Conservation (phyloP, 1,139 yeast genomes). For the Blastobotrys aristatus region DNA sequence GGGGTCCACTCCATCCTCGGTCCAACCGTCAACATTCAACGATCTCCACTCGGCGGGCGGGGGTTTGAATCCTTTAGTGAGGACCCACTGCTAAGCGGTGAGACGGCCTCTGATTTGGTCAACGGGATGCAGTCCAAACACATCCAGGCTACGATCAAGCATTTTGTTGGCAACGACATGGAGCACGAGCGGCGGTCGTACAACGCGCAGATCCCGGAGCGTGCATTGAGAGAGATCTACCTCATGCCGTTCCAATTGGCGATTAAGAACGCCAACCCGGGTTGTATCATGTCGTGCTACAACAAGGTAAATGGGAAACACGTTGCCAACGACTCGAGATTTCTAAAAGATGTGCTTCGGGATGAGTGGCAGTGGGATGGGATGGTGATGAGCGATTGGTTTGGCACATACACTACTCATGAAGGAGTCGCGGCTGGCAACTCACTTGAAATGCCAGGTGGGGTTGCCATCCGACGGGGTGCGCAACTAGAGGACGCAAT, state of each 20-base stretch:
- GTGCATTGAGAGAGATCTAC: slow-evolving; percentile 59
- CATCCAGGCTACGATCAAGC: slow-evolving; percentile 55
- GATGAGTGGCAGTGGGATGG: slow-evolving; percentile 57
- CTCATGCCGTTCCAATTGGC: slow-evolving; percentile 60
- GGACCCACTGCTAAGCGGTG: slow-evolving; percentile 55
- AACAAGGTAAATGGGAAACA: slow-evolving; percentile 57
- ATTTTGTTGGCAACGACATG: slow-evolving; percentile 56
- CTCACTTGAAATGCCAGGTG: slow-evolving; percentile 65
- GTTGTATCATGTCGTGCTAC: slow-evolving; percentile 54
- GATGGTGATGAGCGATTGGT: slow-evolving; percentile 58
- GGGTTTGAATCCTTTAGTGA: slow-evolving; percentile 60
- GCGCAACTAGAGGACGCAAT: slow-evolving; percentile 29
- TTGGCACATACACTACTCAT: slow-evolving; percentile 49
- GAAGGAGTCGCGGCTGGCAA: slow-evolving; percentile 51
- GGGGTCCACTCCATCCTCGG: slow-evolving; percentile 49
- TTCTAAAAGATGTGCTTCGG: slow-evolving; percentile 45
- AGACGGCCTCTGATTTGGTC: slow-evolving; percentile 45
- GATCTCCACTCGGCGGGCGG: slow-evolving; percentile 62
- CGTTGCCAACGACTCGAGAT: slow-evolving; percentile 43
- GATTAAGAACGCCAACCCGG: slow-evolving; percentile 46
- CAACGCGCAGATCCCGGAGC: slow-evolving; percentile 46
- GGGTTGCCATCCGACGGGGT: slow-evolving; percentile 48
- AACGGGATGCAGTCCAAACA: slow-evolving; percentile 51
- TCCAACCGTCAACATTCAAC: slow-evolving; percentile 52
- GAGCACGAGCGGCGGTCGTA: slow-evolving; percentile 51